phyloP scores from a whole-genome alignment of 495 filamentous ascomycete genomes.

The Chaetomium cochliodes region DNA sequence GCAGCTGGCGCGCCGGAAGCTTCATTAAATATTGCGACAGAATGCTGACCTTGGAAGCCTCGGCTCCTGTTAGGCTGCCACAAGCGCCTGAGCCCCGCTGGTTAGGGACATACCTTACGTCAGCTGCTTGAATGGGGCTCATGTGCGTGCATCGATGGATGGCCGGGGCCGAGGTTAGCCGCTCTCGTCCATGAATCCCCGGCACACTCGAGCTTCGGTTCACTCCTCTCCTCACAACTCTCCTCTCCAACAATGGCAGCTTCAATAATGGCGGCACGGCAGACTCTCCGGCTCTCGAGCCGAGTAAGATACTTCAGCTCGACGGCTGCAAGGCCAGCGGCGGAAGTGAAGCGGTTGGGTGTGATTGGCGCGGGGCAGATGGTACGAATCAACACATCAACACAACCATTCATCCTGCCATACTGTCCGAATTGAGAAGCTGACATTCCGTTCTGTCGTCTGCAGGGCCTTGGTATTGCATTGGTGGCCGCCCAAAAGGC shows the following conservation, averaged over 20 bases:
- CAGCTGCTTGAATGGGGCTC: background rate
- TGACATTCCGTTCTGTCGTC: background rate
- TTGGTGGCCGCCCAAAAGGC: slow-evolving; percentile 89
- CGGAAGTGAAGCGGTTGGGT: slow-evolving; percentile 83
- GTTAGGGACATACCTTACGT: too few species aligned
- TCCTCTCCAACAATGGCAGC: slow-evolving; percentile 32
- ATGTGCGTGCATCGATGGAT: background rate
- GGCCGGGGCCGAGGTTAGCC: slow-evolving; percentile 51
- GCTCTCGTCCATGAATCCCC: slow-evolving; percentile 18
- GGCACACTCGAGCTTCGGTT: slow-evolving; percentile 2
- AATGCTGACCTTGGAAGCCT: too few species aligned
- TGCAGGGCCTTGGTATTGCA: slow-evolving; percentile 93
- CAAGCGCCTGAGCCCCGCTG: too few species aligned
- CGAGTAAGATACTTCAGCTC: slow-evolving; percentile 55
- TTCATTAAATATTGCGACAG: too few species aligned
- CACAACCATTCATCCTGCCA: too few species aligned
- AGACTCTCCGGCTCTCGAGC: slow-evolving; percentile 37
- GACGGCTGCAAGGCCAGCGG: slow-evolving; percentile 51
- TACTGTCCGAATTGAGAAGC: background rate
- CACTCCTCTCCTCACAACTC: slow-evolving; percentile 10
- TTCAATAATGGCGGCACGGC: slow-evolving; percentile 34
- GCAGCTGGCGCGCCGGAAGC: too few species aligned
- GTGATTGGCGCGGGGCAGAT: slow-evolving; percentile 97
- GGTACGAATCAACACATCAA: slow-evolving; percentile 48
- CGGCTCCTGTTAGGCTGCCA: too few species aligned